Percentiles rank a stretch among this genome's conserved stretches.
Evolutionary conservation across 805 yeast genomes (phyloP).

Genomic region (Starmerella vitae): DNA sequence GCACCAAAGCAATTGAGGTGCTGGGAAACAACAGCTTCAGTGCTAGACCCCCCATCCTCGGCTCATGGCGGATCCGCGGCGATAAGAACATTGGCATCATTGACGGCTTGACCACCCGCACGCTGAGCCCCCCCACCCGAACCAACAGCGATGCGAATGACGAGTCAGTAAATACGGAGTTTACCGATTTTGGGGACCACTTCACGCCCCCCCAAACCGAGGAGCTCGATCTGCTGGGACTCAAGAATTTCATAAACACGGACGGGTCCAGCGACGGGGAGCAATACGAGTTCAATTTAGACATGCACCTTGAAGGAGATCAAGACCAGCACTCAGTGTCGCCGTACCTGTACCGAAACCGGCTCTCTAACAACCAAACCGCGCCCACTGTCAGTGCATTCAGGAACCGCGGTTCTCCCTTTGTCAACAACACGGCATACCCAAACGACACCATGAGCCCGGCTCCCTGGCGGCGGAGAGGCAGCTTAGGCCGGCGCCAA

Average conservation of each 20-base stretch:
- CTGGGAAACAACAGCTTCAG: conserved; percentile 77
- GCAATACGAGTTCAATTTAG: conserved; percentile 21
- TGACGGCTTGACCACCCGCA: conserved; percentile 84
- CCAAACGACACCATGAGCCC: conserved; percentile 15
- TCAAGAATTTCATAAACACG: conserved; percentile 79
- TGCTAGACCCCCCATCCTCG: conserved; percentile 80
- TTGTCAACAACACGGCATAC: conserved; percentile 13
- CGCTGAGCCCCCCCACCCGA: conserved; percentile 41
- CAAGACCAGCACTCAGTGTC: conserved; percentile 10
- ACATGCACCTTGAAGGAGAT: conserved; percentile 21
- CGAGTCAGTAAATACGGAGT: neutral
- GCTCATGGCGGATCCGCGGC: conserved; percentile 70
- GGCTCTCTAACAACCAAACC: conserved; percentile 26
- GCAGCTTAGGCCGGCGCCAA: conserved; percentile 19
- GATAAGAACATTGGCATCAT: conserved; percentile 72
- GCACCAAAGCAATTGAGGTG: conserved; percentile 80
- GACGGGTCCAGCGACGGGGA: conserved; percentile 56
- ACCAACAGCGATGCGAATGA: neutral
- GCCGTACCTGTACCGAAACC: conserved; percentile 25
- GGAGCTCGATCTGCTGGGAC: conserved; percentile 31
- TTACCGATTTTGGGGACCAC: conserved; percentile 8
- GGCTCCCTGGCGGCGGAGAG: conserved; percentile 11
- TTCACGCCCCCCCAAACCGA: conserved; percentile 17
- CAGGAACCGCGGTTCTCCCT: conserved; percentile 56
- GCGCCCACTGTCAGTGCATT: conserved; percentile 78